Base-by-base conservation (phyloP, 1,284 basidiomycete species). In the Exobasidium cylindrosporum region DNA sequence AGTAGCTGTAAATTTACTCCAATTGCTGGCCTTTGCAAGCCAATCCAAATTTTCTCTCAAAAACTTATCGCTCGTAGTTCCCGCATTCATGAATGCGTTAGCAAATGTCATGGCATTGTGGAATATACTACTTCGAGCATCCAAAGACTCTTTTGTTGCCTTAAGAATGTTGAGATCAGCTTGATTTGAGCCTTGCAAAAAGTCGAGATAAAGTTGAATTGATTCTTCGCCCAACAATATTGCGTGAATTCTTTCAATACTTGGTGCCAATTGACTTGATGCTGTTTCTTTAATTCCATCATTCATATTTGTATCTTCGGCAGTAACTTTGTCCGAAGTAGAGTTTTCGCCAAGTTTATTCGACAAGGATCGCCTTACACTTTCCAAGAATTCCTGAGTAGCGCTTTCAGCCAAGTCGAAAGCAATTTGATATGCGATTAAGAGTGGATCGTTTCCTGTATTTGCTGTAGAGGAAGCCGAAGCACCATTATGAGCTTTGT, bases 1-100 rank as follows among this genome's bases (percentile, higher is more conserved):
- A 14, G 78, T 79, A 21, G 78, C 78, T 10, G 77, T 78, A 60
- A 79, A 79, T 64, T 79, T 79, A 69, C 69, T 73, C 78, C 78
- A 79, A 64, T 79, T 79, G 70, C 74, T 75, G 17, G 78, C 78
- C 63, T 77, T 77, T 44, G 77, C 77, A 24, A 79, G 73, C 78
- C 78, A 79, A 32, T 78, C 78, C 55, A 79, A 70, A 64, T 78
- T 79, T 57, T 78, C 77, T 47, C 78, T 73, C 57, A 79, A 60
- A 68, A 79, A 79, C 63, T 72, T 67, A 63, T 79, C 78, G 57
- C 76, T 78, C n/a, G 75, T 73, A 43, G 78, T 79, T 44, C 78
- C 78, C 23, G 78, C 78, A 52, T 78, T 73, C 69, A 77, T 77
- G 57, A 77, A 79, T 2, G 78, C 78, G 56, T 79, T 79, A 55